phyloP scores from a whole-genome alignment of 129 eudicot genomes.

The Flaveria linearis region DNA sequence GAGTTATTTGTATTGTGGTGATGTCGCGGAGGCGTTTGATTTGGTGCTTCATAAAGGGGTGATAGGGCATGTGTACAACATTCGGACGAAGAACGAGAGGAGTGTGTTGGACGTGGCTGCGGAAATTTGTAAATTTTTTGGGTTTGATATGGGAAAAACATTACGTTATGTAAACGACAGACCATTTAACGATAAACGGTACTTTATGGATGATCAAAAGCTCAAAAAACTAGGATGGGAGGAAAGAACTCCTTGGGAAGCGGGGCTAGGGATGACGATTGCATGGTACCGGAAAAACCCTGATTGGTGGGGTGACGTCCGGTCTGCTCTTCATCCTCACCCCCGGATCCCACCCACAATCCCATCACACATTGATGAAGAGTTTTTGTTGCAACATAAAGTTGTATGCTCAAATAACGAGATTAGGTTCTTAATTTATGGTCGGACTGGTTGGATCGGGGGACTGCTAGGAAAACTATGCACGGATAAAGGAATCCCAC shows the following conservation, averaged over 20 bases:
- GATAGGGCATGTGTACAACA: slow-evolving; percentile 55
- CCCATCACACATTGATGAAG: slow-evolving; percentile 32
- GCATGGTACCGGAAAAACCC: slow-evolving; percentile 52
- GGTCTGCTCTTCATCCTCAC: slow-evolving; percentile 48
- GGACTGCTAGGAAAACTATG: slow-evolving; percentile 41
- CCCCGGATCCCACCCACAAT: slow-evolving; percentile 32
- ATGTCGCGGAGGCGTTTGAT: slow-evolving; percentile 62
- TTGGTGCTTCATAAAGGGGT: slow-evolving; percentile 48
- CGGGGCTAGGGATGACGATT: slow-evolving; percentile 42
- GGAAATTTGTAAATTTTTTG: slow-evolving; percentile 46
- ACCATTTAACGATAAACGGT: slow-evolving; percentile 54
- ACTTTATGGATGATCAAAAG: slow-evolving; percentile 50
- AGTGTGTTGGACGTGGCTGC: slow-evolving; percentile 51
- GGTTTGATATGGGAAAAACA: slow-evolving; percentile 30
- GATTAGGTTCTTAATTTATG: slow-evolving; percentile 44
- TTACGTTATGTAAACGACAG: slow-evolving; percentile 44
- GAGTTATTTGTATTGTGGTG: slow-evolving; percentile 56
- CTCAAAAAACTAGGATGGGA: slow-evolving; percentile 50
- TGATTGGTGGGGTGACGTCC: slow-evolving; percentile 58
- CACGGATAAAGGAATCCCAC: slow-evolving; percentile 33
- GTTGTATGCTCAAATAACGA: slow-evolving; percentile 6
- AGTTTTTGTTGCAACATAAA: slow-evolving; percentile 34
- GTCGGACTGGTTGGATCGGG: slow-evolving; percentile 49
- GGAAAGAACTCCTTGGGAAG: slow-evolving; percentile 49
- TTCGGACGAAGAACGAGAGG: slow-evolving; percentile 49